Base-by-base conservation (phyloP, 495 filamentous ascomycete species). In the Podospora fimiseda region DNA sequence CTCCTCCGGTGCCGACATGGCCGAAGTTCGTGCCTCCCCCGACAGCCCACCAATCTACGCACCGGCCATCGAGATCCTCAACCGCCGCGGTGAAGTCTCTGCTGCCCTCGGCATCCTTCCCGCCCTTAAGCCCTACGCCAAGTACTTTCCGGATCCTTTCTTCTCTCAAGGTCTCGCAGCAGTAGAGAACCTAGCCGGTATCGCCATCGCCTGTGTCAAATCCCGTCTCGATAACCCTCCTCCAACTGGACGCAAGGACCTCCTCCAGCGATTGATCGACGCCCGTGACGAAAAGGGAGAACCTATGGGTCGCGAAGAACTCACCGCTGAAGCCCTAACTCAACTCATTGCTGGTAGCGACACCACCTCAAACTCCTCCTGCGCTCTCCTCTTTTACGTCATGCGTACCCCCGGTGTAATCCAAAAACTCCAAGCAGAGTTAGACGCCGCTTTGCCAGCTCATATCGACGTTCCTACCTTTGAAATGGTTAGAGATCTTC, bases 341-440 rank as follows among this genome's bases (percentile, higher is more conserved):
- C 90, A 95, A 68, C 74, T 96, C 37, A 96, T 96, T 60, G 90
- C 90, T 2, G 90, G 90, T 21, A 88, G 83, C 42, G 90, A 95
- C 65, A 96, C 90, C 0, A 96, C 90, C 2, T 87, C 82, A 54
- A 96, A 96, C 72, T 90, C 90, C 2, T 83, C 84, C 43, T 96
- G 90, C 66, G 89, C 90, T 2, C 80, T 94, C 40, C 77, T 96
- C 14, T 95, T 82, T 74, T 85, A 88, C 76, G 81, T 76, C 21
- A 69, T 85, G 36, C 73, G 75, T 43, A 90, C 86, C 6, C 84
- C 87, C 0, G 80, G 83, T 18, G 88, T 94, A 2, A 63, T 93
- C 6, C 56, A 70, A 48, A 89, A 84, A 64, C 68, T 95, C 50
- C 88, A 86, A 43, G 72, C 74, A 52, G 82, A 86, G 58, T 77